Evolutionary conservation across 305 asterid genomes (phyloP).

Genomic region (Fraxinus ornus): DNA sequence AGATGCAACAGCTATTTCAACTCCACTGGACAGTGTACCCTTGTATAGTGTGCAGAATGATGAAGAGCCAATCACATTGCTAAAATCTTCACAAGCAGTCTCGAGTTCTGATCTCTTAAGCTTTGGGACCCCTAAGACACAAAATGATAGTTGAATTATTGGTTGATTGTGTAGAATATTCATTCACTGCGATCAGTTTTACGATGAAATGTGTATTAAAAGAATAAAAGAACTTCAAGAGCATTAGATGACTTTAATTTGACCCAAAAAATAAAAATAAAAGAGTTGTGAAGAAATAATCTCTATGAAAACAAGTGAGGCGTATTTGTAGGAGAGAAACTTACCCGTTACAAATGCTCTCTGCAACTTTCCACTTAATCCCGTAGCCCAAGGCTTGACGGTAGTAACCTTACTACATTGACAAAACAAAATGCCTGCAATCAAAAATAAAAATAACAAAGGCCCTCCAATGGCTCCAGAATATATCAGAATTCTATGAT

Average conservation of each 20-base stretch:
- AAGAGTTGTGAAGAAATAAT: neutral
- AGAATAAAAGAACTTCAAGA: neutral
- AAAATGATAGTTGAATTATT: neutral
- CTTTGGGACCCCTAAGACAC: conserved; percentile 73
- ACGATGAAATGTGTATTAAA: neutral
- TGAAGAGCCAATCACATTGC: conserved; percentile 81
- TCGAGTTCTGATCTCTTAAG: conserved; percentile 80
- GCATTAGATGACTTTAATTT: neutral
- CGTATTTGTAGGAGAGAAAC: conserved; percentile 5
- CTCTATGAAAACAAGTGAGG: neutral
- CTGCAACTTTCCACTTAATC: conserved; percentile 94
- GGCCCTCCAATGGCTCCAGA: conserved; percentile 56
- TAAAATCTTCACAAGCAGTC: conserved; percentile 90
- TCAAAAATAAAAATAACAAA: conserved; percentile 40
- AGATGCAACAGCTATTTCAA: conserved; percentile 80
- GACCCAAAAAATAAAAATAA: neutral
- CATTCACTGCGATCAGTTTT: neutral
- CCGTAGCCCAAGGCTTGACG: conserved; percentile 92
- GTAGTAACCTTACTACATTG: conserved; percentile 59
- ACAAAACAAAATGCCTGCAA: conserved; percentile 34
- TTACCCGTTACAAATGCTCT: conserved; percentile 83
- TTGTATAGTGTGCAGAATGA: conserved; percentile 65
- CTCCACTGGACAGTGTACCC: conserved; percentile 88
- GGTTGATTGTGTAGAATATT: neutral
- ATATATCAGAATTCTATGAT: conserved; percentile 30